Conservation (phyloP, 208 protist genomes). For the Leishmania lainsoni region DNA sequence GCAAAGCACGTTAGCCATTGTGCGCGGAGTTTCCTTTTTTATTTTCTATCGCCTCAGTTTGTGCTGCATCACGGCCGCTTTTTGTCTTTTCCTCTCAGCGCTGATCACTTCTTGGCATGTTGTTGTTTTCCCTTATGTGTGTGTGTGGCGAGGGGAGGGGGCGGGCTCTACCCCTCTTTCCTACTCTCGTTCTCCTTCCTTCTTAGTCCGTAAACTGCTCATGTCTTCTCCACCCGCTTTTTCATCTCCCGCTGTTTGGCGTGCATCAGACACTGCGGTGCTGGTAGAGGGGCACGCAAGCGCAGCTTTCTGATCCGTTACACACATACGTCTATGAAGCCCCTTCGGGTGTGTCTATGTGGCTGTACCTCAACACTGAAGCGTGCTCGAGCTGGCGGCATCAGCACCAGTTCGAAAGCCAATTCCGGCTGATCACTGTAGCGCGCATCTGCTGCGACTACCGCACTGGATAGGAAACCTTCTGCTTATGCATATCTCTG, state of each 20-base stretch:
- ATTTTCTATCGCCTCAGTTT: neutral
- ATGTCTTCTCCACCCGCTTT: neutral
- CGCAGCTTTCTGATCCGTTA: neutral
- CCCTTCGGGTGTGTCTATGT: neutral
- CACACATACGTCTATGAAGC: neutral
- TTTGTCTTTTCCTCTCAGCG: neutral
- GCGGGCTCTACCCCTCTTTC: neutral
- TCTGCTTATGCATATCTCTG: neutral
- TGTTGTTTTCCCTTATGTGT: neutral
- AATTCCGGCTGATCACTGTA: neutral
- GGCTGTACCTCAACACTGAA: neutral
- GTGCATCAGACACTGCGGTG: neutral
- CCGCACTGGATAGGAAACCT: neutral
- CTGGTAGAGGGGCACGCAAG: neutral
- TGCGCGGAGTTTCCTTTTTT: neutral
- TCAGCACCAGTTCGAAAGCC: neutral
- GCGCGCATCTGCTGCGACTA: neutral
- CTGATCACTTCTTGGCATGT: neutral
- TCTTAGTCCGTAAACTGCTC: neutral
- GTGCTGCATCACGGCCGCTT: neutral
- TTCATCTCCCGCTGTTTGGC: neutral
- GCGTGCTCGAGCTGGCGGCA: neutral
- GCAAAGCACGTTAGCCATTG: neutral
- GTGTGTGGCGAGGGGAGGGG: neutral
- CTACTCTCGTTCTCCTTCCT: conserved; percentile 2